A percentile compares a stretch with the other conserved stretches of the same genome.
Evolutionary conservation across 208 protist genomes (phyloP).

Genomic region (Leishmania aethiopica): DNA sequence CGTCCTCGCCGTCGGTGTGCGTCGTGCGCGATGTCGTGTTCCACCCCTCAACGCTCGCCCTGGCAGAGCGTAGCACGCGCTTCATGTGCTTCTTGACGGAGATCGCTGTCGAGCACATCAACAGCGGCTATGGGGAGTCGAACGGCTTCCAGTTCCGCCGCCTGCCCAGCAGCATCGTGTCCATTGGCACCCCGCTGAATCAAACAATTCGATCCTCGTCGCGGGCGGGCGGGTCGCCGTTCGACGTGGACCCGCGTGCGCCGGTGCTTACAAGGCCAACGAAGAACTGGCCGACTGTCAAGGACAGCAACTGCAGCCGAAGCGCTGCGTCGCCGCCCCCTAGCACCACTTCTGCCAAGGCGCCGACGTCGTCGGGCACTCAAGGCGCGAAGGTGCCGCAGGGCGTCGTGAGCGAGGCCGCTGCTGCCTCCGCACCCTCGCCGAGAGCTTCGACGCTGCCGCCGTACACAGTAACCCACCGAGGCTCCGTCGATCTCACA

Average conservation of each 20-base stretch:
- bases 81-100: constrained; percentile 92
- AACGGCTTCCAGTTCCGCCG: constrained; percentile 80
- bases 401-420: not conserved
- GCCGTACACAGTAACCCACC: constrained; percentile 70
- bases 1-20: constrained; percentile 17
- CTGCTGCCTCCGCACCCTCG: not conserved
- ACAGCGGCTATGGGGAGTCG: constrained; percentile 77
- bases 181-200: constrained; percentile 80
- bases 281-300: constrained; percentile 26
- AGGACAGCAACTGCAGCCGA: not conserved
- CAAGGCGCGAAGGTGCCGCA: not conserved
- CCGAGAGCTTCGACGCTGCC: constrained; percentile 38
- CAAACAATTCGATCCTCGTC: constrained; percentile 69
- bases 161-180: constrained; percentile 47
- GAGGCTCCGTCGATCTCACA: constrained; percentile 73
- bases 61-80: constrained; percentile 71
- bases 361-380: not conserved
- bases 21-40: constrained; percentile 90
- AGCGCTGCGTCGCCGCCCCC: not conserved
- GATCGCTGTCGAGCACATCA: constrained; percentile 94
- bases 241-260: constrained; percentile 41
- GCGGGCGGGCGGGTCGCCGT: constrained; percentile 41
- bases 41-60: constrained; percentile 72
- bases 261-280: constrained; percentile 63
- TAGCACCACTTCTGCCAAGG: not conserved